Percentiles rank a stretch among this genome's conserved stretches.
Evolutionary conservation across 1,284 basidiomycete species (phyloP).

Genomic region (Ceratobasidium sp.): DNA sequence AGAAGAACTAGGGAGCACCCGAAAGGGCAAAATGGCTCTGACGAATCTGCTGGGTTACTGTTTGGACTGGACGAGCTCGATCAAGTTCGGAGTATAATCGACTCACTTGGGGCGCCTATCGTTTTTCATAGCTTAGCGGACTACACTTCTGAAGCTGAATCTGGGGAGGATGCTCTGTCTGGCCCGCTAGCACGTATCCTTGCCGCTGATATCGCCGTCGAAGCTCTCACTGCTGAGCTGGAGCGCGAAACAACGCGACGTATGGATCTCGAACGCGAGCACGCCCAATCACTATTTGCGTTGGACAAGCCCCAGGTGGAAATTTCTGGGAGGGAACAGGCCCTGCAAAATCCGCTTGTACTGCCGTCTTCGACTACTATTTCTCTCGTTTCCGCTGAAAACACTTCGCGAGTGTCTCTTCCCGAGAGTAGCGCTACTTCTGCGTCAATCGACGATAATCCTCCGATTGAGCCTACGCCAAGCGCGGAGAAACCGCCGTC

Average conservation of each 20-base stretch:
- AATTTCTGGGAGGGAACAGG: neutral
- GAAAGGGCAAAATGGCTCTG: constrained; percentile 43
- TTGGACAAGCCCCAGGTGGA: neutral
- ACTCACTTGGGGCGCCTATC: constrained; percentile 64
- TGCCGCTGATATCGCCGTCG: constrained; percentile 69
- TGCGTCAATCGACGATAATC: constrained; percentile 8
- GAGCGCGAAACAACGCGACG: constrained; percentile 70
- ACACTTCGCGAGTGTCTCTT: constrained; percentile 6
- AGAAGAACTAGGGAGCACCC: constrained; percentile 62
- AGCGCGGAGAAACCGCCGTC: neutral
- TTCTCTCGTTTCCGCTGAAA: neutral
- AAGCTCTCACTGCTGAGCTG: constrained; percentile 70
- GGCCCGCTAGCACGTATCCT: constrained; percentile 63
- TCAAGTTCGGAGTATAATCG: constrained; percentile 54
- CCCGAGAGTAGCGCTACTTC: constrained; percentile 13
- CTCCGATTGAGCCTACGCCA: neutral
- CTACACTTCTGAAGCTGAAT: neutral
- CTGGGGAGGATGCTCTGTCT: constrained; percentile 15
- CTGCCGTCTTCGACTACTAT: constrained; percentile 13
- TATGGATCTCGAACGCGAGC: constrained; percentile 62
- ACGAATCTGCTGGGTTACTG: constrained; percentile 20
- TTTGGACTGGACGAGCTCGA: constrained; percentile 26
- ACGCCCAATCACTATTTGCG: constrained; percentile 48
- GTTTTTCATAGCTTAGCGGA: constrained; percentile 56
- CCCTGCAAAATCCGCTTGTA: constrained; percentile 4